Conservation (phyloP, 2,329 filamentous ascomycete genomes). For the Laburnicola sp. region DNA sequence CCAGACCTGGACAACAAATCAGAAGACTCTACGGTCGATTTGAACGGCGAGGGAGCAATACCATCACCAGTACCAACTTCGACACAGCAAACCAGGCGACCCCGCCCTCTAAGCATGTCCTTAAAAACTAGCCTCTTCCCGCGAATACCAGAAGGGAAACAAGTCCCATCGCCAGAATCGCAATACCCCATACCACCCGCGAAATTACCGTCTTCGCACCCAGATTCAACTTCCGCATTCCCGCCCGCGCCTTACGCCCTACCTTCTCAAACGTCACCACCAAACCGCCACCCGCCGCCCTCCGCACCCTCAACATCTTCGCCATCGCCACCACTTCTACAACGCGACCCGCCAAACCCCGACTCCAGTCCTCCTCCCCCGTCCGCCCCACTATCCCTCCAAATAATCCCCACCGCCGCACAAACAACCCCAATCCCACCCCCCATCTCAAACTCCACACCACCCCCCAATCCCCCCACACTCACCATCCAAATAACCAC, state of each 20-base stretch:
- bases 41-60: background rate
- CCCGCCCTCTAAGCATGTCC: slow-evolving; percentile 22
- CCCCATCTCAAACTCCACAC: background rate
- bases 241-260: background rate
- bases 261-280: background rate
- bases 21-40: background rate
- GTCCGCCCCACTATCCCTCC: background rate
- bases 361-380: background rate
- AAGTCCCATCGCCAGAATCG: background rate
- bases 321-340: background rate
- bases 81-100: slow-evolving; percentile 7
- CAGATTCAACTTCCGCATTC: background rate
- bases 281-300: background rate
- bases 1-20: slow-evolving; percentile 7
- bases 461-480: background rate
- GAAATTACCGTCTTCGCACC: background rate
- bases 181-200: background rate
- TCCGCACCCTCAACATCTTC: background rate
- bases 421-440: background rate
- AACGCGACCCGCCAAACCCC: background rate
- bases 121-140: slow-evolving; percentile 18
- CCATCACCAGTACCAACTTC: background rate
- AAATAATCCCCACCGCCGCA: slow-evolving; percentile 1
- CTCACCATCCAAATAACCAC: background rate
- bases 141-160: slow-evolving; percentile 20